These are phyloP conservation scores for Schizophyllum amplum DNA, from an alignment of 1,284 basidiomycete species.

Conservation along the genomic window DNA sequence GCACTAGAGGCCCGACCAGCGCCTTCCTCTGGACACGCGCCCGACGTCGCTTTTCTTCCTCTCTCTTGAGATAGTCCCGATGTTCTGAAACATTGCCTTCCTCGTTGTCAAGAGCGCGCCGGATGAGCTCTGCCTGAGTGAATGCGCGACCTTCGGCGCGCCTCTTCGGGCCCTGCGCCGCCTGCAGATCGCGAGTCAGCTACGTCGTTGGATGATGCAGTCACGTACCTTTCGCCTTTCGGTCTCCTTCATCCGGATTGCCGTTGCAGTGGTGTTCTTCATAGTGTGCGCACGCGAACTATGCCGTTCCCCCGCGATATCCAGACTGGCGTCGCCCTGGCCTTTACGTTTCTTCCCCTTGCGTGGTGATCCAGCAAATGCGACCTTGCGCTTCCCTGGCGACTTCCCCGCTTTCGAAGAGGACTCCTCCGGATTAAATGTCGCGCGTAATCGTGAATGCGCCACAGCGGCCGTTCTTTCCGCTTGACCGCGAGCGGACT, in stretches of 20 bases:
- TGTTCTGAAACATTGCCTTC: slow-evolving; percentile 79
- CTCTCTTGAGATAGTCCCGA: slow-evolving; percentile 65
- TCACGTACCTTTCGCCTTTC: slow-evolving; percentile 49
- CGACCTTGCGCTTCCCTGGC: slow-evolving; percentile 10
- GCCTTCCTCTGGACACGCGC: slow-evolving; percentile 52
- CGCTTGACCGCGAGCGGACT: slow-evolving; percentile 49
- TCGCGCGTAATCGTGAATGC: slow-evolving; percentile 52
- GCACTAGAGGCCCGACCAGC: slow-evolving; percentile 63
- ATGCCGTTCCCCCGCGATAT: slow-evolving; percentile 27
- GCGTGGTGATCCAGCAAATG: slow-evolving; percentile 12
- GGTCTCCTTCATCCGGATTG: slow-evolving; percentile 51
- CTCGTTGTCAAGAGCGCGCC: slow-evolving; percentile 76
- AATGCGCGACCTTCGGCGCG: slow-evolving; percentile 41
- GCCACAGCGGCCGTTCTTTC: slow-evolving; percentile 58
- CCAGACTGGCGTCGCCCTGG: slow-evolving; percentile 38
- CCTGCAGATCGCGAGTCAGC: slow-evolving; percentile 27
- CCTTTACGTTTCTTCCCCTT: slow-evolving; percentile 23
- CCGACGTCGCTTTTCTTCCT: slow-evolving; percentile 74
- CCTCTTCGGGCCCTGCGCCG: slow-evolving; percentile 48
- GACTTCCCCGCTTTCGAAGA: neutral
- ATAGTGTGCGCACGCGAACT: slow-evolving; percentile 61
- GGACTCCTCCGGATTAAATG: slow-evolving; percentile 47
- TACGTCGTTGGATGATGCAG: neutral
- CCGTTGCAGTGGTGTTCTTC: slow-evolving; percentile 55
- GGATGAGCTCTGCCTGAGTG: slow-evolving; percentile 77